A percentile compares a stretch with the other conserved stretches of the same genome.
phyloP scores from a whole-genome alignment of 768 basidiomycete species.

The Pleurotus eryngii region DNA sequence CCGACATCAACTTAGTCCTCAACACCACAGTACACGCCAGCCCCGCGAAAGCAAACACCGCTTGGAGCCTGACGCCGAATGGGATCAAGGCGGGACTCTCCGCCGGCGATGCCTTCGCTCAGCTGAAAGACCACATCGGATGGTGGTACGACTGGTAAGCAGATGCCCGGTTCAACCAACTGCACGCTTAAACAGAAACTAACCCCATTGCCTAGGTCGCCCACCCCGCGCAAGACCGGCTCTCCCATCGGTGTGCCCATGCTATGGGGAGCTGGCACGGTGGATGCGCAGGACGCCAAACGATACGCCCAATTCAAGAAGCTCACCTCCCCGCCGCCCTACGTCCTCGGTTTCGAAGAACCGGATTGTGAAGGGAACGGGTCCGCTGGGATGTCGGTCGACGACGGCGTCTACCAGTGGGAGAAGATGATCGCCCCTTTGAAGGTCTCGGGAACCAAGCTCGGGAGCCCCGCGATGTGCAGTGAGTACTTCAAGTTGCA shows the following conservation, averaged over 20 bases:
- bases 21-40: slow-evolving; percentile 6
- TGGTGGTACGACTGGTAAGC: slow-evolving; percentile 50
- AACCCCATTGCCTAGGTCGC: slow-evolving; percentile 26
- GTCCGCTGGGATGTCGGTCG: slow-evolving; percentile 41
- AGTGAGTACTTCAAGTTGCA: slow-evolving; percentile 27
- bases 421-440: slow-evolving; percentile 40
- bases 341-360: slow-evolving; percentile 45
- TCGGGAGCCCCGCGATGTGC: slow-evolving; percentile 48
- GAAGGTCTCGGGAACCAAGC: slow-evolving; percentile 33
- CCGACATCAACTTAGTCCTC: neutral
- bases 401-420: slow-evolving; percentile 37
- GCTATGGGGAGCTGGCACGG: slow-evolving; percentile 44
- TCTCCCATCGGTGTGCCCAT: slow-evolving; percentile 40
- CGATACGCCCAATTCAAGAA: slow-evolving; percentile 35
- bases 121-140: slow-evolving; percentile 38
- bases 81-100: slow-evolving; percentile 45
- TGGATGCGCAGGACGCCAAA: slow-evolving; percentile 34
- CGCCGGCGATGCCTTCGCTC: slow-evolving; percentile 40
- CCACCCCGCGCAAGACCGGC: slow-evolving; percentile 37
- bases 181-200: neutral
- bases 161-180: neutral
- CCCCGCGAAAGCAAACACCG: slow-evolving; percentile 5
- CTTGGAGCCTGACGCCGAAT: slow-evolving; percentile 33
- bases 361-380: slow-evolving; percentile 45
- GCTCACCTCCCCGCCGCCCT: slow-evolving; percentile 30